phyloP scores from a whole-genome alignment of 2,329 filamentous ascomycete genomes.

The Mycocentrospora acerina region DNA sequence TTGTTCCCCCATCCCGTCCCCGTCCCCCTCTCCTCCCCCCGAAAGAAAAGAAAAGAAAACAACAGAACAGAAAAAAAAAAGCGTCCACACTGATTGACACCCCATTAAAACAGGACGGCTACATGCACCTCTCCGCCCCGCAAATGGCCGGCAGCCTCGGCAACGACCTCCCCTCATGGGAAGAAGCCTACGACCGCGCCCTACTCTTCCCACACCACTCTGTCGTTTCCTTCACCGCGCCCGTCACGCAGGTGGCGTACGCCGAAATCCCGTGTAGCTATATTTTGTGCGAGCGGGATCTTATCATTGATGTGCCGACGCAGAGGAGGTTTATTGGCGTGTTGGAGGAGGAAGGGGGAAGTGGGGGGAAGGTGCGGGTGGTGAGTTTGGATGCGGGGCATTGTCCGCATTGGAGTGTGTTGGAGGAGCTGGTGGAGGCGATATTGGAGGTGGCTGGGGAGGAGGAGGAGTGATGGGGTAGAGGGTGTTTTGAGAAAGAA shows the following conservation, averaged over 20 bases:
- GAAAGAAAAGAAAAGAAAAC: too few species aligned
- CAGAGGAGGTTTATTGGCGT: slow-evolving; percentile 37
- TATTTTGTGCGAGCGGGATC: slow-evolving; percentile 42
- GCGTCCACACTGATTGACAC: too few species aligned
- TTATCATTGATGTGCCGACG: slow-evolving; percentile 22
- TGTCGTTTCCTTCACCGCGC: slow-evolving; percentile 30
- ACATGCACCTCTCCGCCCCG: slow-evolving; percentile 15
- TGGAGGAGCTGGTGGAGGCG: slow-evolving; percentile 25
- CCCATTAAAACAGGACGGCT: slow-evolving; percentile 15
- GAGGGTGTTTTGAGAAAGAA: too few species aligned
- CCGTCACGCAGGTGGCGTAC: slow-evolving; percentile 42
- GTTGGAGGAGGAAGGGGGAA: slow-evolving; percentile 37
- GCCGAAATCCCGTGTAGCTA: slow-evolving; percentile 44
- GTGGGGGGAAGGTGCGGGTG: slow-evolving; percentile 33
- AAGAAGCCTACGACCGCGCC: slow-evolving; percentile 18
- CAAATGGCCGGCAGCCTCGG: slow-evolving; percentile 7
- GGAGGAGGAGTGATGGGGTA: too few species aligned
- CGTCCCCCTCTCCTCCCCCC: too few species aligned
- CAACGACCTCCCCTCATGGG: slow-evolving; percentile 18
- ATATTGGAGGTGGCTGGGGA: slow-evolving; percentile 9
- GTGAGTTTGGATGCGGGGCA: slow-evolving; percentile 39
- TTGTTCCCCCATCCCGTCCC: too few species aligned
- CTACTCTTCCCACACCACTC: slow-evolving; percentile 33
- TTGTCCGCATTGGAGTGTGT: slow-evolving; percentile 28
- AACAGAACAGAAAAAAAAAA: too few species aligned